Evolutionary conservation across 768 basidiomycete species (phyloP).

Genomic region (Hericium erinaceus): DNA sequence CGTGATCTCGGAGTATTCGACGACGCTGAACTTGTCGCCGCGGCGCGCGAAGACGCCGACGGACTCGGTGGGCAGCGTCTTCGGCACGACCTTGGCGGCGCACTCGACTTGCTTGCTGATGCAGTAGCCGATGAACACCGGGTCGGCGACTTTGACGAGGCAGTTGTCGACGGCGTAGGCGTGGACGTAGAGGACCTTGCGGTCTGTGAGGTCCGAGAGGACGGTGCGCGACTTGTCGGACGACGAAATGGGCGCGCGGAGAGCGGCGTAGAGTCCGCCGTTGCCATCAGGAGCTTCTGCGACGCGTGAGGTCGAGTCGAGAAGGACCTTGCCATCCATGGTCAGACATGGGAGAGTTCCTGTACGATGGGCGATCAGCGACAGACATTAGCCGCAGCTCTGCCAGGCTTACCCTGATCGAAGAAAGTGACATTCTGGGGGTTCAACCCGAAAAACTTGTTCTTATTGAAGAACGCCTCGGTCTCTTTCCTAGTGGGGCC

Average conservation of each 20-base stretch:
- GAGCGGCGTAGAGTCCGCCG: constrained; percentile 93
- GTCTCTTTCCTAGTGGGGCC: constrained; percentile 89
- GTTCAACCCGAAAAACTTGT: constrained; percentile 76
- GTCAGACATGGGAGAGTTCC: constrained; percentile 94
- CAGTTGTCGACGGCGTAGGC: constrained; percentile 99
- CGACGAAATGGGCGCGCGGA: constrained; percentile 63
- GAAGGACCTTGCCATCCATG: constrained; percentile 87
- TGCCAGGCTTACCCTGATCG: constrained; percentile 70
- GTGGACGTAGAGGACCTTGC: constrained; percentile 82
- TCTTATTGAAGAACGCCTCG: constrained; percentile 70
- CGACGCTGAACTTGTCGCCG: constrained; percentile 80
- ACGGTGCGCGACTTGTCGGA: constrained; percentile 58
- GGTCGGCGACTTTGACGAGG: constrained; percentile 94
- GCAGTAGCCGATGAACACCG: constrained; percentile 93
- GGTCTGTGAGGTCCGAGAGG: constrained; percentile 69
- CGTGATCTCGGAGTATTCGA: constrained; percentile 96
- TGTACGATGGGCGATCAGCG: constrained; percentile 22
- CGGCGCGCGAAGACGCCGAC: constrained; percentile 91
- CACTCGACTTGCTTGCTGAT: constrained; percentile 83
- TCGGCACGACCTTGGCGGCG: constrained; percentile 94
- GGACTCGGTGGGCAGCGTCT: constrained; percentile 75
- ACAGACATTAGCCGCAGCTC: not conserved
- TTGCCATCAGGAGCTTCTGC: constrained; percentile 99
- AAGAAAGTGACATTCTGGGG: constrained; percentile 83
- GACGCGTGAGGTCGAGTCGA: constrained; percentile 67